Evolutionary conservation across 129 eudicot species (phyloP), one percentile per base, ranked within the genome.

Genomic region (Flaveria bidentis): DNA sequence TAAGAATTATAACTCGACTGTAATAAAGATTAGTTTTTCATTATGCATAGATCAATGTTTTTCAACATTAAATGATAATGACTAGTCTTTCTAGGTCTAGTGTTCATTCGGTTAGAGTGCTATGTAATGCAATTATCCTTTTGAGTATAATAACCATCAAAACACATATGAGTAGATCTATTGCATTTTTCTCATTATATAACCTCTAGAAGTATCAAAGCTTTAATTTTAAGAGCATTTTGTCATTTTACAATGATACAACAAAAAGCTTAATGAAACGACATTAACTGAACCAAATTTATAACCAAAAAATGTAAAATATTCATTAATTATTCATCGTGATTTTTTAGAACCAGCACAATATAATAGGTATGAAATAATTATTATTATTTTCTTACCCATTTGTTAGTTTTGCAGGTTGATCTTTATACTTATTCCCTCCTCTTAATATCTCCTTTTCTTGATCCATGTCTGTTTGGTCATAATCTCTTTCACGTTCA

Each of bases 401-500:
- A 39, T 82, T 87, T 74, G 71, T 50, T 50, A 58, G 76, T 33
- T 82, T 85, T 6, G 80, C 51, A 4, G 46, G 76, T 61, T 85
- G 84, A 71, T 91, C 87, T 53, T 73, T 87, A 79, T 85, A 87
- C 63, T 82, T 84, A 71, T 82, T 87, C 70, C 80, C 83, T 51
- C 76, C 76, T 72, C 85, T 80, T 44, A 78, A 78, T 45, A 82
- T 61, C 81, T 85, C 88, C 84, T 60, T 83, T 9, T 83, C 88
- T 70, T 67, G 81, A 78, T 81, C 86, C 78, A 69, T 76, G 28
- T 82, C 75, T 18, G 42, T 2, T 52, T 74, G 87, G 13, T 81
- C 87, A 79, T 70, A 86, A 69, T 82, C 81, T 77, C 86, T 75
- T 52, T 72, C 87, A 72, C 39, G 73, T 52, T 79, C 96, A 57